phyloP scores from a whole-genome alignment of 495 filamentous ascomycete genomes.

The Collariella sp. region DNA sequence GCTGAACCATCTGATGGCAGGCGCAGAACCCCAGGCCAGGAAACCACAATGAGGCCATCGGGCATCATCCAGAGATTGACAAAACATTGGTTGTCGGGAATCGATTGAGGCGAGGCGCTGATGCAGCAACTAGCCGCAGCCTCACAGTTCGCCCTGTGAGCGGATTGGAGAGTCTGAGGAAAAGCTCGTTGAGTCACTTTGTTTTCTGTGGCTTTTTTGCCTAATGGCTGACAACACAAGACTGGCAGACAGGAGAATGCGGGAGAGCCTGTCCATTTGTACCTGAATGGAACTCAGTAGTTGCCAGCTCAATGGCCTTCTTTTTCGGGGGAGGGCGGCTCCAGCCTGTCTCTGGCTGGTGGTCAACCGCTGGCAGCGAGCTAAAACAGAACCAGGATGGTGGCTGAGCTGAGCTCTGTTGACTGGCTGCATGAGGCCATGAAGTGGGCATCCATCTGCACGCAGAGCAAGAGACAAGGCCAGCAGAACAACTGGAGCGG shows the following conservation, averaged over 20 bases:
- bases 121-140: no score
- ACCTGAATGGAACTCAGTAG: constrained; percentile 11
- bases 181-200: no score
- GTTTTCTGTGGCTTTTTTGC: no score
- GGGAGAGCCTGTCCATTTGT: constrained; percentile 11
- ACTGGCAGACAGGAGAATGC: neutral
- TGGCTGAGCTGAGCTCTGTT: constrained; percentile 1
- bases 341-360: neutral
- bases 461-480: constrained; percentile 3
- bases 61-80: no score
- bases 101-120: no score
- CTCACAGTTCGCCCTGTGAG: no score
- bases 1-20: no score
- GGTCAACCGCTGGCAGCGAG: neutral
- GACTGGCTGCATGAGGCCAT: constrained; percentile 17
- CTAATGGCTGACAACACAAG: no score
- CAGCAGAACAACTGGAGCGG: constrained; percentile 18
- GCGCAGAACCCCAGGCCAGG: no score
- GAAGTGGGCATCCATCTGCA: constrained; percentile 14
- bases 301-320: neutral
- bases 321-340: neutral
- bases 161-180: no score
- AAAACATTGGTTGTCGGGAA: no score
- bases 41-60: no score
- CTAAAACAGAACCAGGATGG: constrained; percentile 15